Conservation (phyloP, 2,329 filamentous ascomycete genomes). For the Pseudopithomyces chartarum region DNA sequence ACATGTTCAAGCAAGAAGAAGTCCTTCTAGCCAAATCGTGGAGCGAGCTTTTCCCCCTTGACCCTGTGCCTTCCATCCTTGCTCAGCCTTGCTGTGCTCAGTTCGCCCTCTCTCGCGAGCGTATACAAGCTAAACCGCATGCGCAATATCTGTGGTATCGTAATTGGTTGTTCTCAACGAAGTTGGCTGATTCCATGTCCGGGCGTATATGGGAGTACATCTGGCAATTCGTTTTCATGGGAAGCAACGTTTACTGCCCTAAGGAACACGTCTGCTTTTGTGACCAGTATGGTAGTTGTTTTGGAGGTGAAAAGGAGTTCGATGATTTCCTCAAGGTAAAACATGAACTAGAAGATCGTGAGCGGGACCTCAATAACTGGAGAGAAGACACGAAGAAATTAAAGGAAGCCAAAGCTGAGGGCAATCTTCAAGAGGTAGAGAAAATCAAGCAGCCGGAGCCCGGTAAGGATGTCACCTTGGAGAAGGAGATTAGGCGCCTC, state of each 20-base stretch:
- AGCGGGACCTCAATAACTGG: conserved; percentile 51
- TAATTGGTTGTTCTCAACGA: conserved; percentile 65
- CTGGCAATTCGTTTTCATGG: conserved; percentile 67
- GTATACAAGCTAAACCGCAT: conserved; percentile 59
- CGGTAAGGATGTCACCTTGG: conserved; percentile 51
- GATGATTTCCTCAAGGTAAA: conserved; percentile 55
- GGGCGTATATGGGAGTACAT: conserved; percentile 68
- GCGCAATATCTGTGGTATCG: conserved; percentile 62
- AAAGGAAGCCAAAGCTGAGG: conserved; percentile 40
- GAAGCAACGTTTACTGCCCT: conserved; percentile 54
- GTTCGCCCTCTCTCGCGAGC: conserved; percentile 64
- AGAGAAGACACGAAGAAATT: conserved; percentile 46
- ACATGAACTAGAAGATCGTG: conserved; percentile 47
- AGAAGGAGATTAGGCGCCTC: conserved; percentile 51
- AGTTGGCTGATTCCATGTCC: conserved; percentile 59
- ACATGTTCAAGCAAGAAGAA: conserved; percentile 51
- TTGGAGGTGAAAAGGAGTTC: conserved; percentile 57
- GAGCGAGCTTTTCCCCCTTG: conserved; percentile 55
- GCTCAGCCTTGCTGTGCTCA: conserved; percentile 68
- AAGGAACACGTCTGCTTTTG: conserved; percentile 65
- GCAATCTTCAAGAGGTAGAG: conserved; percentile 39
- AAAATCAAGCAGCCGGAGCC: conserved; percentile 44
- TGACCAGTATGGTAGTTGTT: conserved; percentile 67
- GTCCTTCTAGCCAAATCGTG: conserved; percentile 51
- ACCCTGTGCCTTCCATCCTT: conserved; percentile 55